phyloP scores from a whole-genome alignment of 2,329 filamentous ascomycete genomes.

The Sporothrix curviconia region DNA sequence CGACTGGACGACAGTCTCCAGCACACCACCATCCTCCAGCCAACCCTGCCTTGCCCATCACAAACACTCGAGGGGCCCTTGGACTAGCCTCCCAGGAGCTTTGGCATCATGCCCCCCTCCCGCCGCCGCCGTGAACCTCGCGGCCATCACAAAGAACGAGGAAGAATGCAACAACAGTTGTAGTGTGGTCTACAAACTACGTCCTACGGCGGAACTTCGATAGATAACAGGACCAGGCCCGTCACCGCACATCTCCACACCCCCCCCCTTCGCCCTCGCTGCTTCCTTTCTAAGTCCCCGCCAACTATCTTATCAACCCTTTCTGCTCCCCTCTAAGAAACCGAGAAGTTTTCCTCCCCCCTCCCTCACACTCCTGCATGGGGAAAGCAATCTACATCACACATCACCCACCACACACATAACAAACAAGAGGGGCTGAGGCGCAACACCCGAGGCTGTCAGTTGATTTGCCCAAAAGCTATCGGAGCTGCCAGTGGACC shows the following conservation, averaged over 20 bases:
- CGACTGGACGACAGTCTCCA: too few relatives aligned
- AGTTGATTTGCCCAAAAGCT: background rate
- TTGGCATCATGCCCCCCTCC: too few relatives aligned
- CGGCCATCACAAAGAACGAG: conserved; percentile 1
- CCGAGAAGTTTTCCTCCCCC: too few relatives aligned
- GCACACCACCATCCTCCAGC: too few relatives aligned
- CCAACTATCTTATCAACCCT: background rate
- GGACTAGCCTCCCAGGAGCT: too few relatives aligned
- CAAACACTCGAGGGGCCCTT: too few relatives aligned
- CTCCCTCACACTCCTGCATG: too few relatives aligned
- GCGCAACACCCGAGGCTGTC: background rate
- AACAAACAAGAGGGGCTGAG: background rate
- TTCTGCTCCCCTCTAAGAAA: background rate
- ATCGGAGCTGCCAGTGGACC: background rate
- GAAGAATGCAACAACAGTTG: background rate
- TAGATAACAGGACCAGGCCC: too few relatives aligned
- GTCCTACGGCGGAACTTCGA: too few relatives aligned
- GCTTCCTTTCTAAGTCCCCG: background rate
- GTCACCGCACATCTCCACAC: conserved; percentile 2
- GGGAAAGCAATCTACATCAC: background rate
- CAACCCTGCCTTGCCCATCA: too few relatives aligned
- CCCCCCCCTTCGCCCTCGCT: background rate
- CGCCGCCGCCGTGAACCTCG: too few relatives aligned
- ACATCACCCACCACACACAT: background rate
- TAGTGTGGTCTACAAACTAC: conserved; percentile 4